Percentiles rank a stretch among this genome's conserved stretches.
Evolutionary conservation across 257 asterid genomes (phyloP).

Genomic region (Nemophila menziesii): DNA sequence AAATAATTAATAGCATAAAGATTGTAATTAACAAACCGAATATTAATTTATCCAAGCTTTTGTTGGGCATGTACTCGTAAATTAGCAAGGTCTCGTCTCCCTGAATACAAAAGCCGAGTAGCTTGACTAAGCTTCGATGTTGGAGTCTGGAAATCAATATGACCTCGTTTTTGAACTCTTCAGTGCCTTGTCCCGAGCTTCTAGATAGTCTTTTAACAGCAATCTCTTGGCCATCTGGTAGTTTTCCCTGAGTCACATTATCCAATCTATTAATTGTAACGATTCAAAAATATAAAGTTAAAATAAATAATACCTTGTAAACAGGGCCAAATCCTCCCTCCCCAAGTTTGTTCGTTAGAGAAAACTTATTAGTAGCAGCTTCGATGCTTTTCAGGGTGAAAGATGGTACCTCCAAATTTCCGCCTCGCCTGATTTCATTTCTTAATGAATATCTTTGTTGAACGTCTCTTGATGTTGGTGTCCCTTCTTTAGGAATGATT

Average conservation of each 20-base stretch:
- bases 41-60: conserved; percentile 1
- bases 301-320: conserved; percentile 27
- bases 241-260: no score
- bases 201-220: conserved; percentile 5
- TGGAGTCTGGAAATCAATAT: conserved; percentile 5
- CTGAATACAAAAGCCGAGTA: conserved; percentile 1
- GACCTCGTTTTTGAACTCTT: conserved; percentile 3
- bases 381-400: conserved; percentile 26
- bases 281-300: not conserved
- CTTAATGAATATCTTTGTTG: no score
- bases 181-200: not conserved
- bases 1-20: no score
- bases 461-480: no score
- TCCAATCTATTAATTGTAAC: no score
- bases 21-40: no score
- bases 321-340: conserved; percentile 65
- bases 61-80: conserved; percentile 1
- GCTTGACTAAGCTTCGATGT: not conserved
- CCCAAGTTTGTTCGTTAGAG: conserved; percentile 43
- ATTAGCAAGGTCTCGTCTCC: not conserved
- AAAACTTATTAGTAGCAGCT: conserved; percentile 41
- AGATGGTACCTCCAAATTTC: no score
- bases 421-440: no score
- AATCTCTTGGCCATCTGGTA: not conserved
- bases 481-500: no score